A percentile compares a stretch with the other conserved stretches of the same genome.
Evolutionary conservation across 768 basidiomycete species (phyloP).

Genomic region (Tylopilus intermedius): DNA sequence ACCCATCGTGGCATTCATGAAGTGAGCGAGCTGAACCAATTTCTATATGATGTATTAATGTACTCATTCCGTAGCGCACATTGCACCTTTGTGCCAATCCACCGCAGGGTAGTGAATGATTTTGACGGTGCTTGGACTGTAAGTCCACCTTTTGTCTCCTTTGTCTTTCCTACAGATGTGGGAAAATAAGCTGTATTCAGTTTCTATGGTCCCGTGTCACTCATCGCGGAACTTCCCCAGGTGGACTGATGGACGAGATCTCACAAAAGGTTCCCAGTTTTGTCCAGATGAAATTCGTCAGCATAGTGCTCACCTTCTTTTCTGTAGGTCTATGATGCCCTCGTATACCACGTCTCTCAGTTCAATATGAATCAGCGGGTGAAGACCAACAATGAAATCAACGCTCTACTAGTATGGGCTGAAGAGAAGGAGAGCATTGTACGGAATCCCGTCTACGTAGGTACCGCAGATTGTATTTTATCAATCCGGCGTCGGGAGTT

Average conservation of each 20-base stretch:
- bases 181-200: no score
- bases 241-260: constrained; percentile 47
- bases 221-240: no score
- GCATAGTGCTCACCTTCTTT: not conserved
- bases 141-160: not conserved
- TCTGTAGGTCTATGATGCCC: constrained; percentile 77
- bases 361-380: constrained; percentile 85
- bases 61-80: constrained; percentile 58
- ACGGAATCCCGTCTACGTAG: no score
- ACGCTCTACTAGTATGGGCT: no score
- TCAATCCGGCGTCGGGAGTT: constrained; percentile 58
- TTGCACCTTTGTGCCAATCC: not conserved
- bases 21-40: constrained; percentile 48
- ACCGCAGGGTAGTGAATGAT: no score
- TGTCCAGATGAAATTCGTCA: not conserved
- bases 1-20: constrained; percentile 98
- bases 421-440: no score
- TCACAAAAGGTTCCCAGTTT: constrained; percentile 61
- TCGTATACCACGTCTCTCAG: constrained; percentile 92
- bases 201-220: no score
- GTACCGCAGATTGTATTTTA: constrained; percentile 63
- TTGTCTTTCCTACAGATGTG: not conserved
- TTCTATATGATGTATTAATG: not conserved
- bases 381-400: constrained; percentile 31
- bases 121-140: no score